Base-by-base conservation (phyloP, 352 stramenopile genomes). In the Pythium vanterpoolii region DNA sequence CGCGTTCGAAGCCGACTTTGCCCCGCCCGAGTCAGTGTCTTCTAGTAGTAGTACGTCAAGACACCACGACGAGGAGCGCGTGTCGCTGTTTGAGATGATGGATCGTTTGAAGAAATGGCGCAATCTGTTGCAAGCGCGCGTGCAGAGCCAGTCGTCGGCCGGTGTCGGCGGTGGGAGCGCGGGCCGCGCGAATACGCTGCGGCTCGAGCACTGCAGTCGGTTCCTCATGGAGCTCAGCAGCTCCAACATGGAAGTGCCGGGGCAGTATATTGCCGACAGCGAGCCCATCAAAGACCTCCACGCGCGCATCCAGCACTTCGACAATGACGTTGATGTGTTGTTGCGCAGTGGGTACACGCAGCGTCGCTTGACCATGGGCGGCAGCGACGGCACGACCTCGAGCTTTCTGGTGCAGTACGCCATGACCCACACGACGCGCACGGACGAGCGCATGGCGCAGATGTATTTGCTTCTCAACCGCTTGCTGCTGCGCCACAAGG, bases 401-500 rank as follows among this genome's bases (percentile, higher is more conserved):
- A 93, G 91, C 64, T 98, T 97, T 66, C 44, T 97, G 50, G 88
- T 97, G 28, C 91, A 98, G 64, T 96, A 96, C 58, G 87, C 90
- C 16, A 96, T 96, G 79, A 95, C 91, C 21, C 87, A 98, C 72
- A 93, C 96, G 49, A 98, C 91, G 21, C 87, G 89, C 38, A 96
- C 87, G n/a, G 90, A 98, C 69, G 90, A 97, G 68, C 83, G 91
- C n/a, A 94, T 97, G 76, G 93, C 94, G 73, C 91, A 98, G 56
- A 92, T 97, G 85, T 95, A 97, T 66, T 60, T 94, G 47, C 68
- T 98, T 61, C 66, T 97, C 33, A 96, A 96, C 60, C 79, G 87
- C 16, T 58, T 97, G 40, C 57, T 97, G 8, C 58, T 87, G 33
- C 83, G 84, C 10, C 83, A 97, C 71, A 92, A 95, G 59, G 82